Evolutionary conservation across 2,329 filamentous ascomycete genomes (phyloP), one percentile per base, ranked within the genome.

Genomic region (Sordariomycetes sp.): DNA sequence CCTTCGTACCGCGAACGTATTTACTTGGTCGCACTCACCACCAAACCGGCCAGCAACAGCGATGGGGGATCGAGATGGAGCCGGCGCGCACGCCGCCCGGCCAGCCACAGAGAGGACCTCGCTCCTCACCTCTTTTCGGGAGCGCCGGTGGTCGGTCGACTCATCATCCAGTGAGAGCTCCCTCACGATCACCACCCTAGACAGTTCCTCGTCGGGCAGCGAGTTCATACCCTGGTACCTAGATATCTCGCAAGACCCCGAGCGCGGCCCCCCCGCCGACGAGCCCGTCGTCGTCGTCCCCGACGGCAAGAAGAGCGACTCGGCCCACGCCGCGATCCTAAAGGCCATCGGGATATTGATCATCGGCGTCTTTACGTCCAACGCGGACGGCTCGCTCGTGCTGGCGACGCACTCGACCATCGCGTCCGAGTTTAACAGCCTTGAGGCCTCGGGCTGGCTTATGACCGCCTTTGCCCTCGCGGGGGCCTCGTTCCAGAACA

Each of bases 361-460:
- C 8, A 28, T 67, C 12, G 69, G 69, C 12, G 81, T 86, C 16
- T 88, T 90, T 62, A 79, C 88, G 14, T 79, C 80, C 7, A 84
- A 85, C 58, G 79, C 81, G 18, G 87, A 90, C 64, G 71, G 73
- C 0, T 85, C 83, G 1, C 71, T 90, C 0, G 77, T 90, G 0
- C 71, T 90, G 35, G 86, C 87, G 0, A 87, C 86, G 0, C 82
- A 87, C 59, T 79, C 80, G 1, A 74, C 73, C 3, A 83, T 86
- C 57, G 79, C 81, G 0, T 86, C 82, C 11, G 79, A 85, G 58
- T 86, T 86, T 63, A 72, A 78, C 57, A 74, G 76, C 37, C 65
- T 86, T 4, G 76, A 75, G 18, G 76, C 80, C 56, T 83, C 81
- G 3, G 82, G 76, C 60, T 69, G 66, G 69, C 54, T 71, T 0